These are phyloP conservation scores for Melaleuca alternifolia DNA, from an alignment of 345 rosid species.

Conservation along the genomic window DNA sequence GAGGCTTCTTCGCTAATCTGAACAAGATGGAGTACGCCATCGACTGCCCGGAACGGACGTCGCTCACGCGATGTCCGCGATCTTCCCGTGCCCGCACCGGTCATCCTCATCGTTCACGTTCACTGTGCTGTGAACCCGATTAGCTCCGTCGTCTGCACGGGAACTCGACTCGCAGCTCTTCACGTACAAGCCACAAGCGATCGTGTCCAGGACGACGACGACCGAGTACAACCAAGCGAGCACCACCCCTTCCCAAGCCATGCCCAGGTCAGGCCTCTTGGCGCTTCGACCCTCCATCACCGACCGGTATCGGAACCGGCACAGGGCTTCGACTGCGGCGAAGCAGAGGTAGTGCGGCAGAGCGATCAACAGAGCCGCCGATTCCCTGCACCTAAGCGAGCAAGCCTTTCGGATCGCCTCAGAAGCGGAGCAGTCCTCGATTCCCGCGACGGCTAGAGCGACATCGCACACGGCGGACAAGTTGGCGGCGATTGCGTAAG, in stretches of 20 bases:
- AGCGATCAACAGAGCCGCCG: slow-evolving; percentile 11
- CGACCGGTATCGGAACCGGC: slow-evolving; percentile 11
- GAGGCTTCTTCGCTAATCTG: neutral
- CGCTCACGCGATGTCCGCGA: neutral
- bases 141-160: neutral
- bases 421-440: neutral
- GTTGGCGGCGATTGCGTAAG: slow-evolving; percentile 4
- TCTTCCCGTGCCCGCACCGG: neutral
- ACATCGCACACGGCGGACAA: slow-evolving; percentile 12
- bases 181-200: slow-evolving; percentile 18
- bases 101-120: neutral
- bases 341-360: slow-evolving; percentile 18
- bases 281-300: neutral
- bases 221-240: slow-evolving; percentile 23
- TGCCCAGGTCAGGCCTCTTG: neutral
- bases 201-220: slow-evolving; percentile 25
- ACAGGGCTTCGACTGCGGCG: slow-evolving; percentile 19
- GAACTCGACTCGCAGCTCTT: neutral
- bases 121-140: neutral
- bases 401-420: slow-evolving; percentile 15
- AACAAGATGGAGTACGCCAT: neutral
- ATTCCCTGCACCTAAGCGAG: slow-evolving; percentile 7
- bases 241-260: slow-evolving; percentile 19
- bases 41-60: neutral
- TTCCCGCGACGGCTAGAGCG: slow-evolving; percentile 19